Evolutionary conservation across 2,329 filamentous ascomycete genomes (phyloP).

Genomic region (Neocatenulostroma microsporum): DNA sequence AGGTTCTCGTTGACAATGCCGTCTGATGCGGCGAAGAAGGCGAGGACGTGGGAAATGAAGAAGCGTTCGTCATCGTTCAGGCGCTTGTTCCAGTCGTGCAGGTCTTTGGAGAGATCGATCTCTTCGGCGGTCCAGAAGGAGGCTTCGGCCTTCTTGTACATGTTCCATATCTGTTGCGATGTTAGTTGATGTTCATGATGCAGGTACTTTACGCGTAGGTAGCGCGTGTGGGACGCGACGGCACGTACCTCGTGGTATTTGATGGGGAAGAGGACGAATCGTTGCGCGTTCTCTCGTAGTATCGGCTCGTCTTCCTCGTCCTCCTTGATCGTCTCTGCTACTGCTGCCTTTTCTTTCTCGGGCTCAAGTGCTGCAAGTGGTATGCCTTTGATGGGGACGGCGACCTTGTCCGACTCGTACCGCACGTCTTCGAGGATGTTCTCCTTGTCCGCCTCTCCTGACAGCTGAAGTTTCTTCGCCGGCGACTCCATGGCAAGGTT

Average conservation of each 20-base stretch:
- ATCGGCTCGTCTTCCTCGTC: constrained; percentile 81
- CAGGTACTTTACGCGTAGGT: constrained; percentile 23
- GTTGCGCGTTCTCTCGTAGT: constrained; percentile 87
- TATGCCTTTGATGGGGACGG: constrained; percentile 48
- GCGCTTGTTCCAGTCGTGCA: constrained; percentile 98
- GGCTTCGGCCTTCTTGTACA: constrained; percentile 99
- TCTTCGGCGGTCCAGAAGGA: constrained; percentile 99
- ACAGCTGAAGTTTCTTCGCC: constrained; percentile 80
- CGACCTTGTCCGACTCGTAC: constrained; percentile 46
- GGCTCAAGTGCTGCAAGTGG: constrained; percentile 31
- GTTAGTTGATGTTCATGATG: constrained; percentile 8
- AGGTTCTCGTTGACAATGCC: constrained; percentile 99
- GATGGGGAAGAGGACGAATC: constrained; percentile 97
- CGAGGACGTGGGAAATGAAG: constrained; percentile 97
- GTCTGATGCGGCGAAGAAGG: constrained; percentile 97
- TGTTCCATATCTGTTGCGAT: constrained; percentile 84
- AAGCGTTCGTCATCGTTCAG: constrained; percentile 95
- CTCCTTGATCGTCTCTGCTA: constrained; percentile 48
- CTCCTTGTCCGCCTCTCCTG: constrained; percentile 65
- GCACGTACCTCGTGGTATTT: constrained; percentile 98
- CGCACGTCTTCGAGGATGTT: constrained; percentile 49
- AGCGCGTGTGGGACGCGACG: constrained; percentile 51
- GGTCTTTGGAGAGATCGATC: constrained; percentile 97
- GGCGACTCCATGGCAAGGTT: constrained; percentile 89
- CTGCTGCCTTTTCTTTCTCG: constrained; percentile 31